Conservation (phyloP, 1,284 basidiomycete genomes). For the Phlebopus sp. region DNA sequence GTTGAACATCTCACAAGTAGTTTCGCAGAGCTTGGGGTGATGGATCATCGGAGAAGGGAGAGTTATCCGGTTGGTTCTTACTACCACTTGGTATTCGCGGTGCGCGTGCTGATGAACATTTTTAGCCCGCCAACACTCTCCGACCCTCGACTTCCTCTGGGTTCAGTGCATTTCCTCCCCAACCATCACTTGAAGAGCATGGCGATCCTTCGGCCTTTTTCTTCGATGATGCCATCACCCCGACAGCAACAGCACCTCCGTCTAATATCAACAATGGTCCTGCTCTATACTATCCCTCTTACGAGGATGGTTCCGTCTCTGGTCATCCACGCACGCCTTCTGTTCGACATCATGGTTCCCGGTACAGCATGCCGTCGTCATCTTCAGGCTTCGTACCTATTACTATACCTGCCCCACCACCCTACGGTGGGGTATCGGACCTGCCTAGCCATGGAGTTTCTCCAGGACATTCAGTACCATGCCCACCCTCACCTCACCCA, state of each 20-base stretch:
- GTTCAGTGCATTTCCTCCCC: slow-evolving; percentile 31
- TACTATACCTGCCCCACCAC: slow-evolving; percentile 29
- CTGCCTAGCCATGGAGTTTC: slow-evolving; percentile 44
- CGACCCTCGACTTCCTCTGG: slow-evolving; percentile 42
- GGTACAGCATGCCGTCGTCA: slow-evolving; percentile 62
- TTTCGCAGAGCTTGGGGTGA: slow-evolving; percentile 64
- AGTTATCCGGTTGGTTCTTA: slow-evolving; percentile 58
- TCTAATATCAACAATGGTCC: slow-evolving; percentile 34
- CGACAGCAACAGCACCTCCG: slow-evolving; percentile 37
- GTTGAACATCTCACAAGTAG: slow-evolving; percentile 57
- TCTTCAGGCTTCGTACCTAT: slow-evolving; percentile 68
- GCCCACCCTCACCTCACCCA: slow-evolving; percentile 21
- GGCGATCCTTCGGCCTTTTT: slow-evolving; percentile 19
- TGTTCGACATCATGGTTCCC: slow-evolving; percentile 46
- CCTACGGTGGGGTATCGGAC: slow-evolving; percentile 35
- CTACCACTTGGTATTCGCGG: slow-evolving; percentile 2
- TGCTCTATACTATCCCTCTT: slow-evolving; percentile 49
- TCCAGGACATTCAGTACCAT: slow-evolving; percentile 36
- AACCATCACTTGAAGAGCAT: slow-evolving; percentile 31
- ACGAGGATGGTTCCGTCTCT: slow-evolving; percentile 41
- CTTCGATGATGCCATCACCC: slow-evolving; percentile 39
- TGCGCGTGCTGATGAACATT: slow-evolving; percentile 12
- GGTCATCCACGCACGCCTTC: slow-evolving; percentile 29
- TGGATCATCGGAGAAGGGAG: slow-evolving; percentile 50
- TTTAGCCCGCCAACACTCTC: slow-evolving; percentile 36